Evolutionary conservation across 2,329 filamentous ascomycete genomes (phyloP).

Genomic region (Plectosphaerella cucumerina): DNA sequence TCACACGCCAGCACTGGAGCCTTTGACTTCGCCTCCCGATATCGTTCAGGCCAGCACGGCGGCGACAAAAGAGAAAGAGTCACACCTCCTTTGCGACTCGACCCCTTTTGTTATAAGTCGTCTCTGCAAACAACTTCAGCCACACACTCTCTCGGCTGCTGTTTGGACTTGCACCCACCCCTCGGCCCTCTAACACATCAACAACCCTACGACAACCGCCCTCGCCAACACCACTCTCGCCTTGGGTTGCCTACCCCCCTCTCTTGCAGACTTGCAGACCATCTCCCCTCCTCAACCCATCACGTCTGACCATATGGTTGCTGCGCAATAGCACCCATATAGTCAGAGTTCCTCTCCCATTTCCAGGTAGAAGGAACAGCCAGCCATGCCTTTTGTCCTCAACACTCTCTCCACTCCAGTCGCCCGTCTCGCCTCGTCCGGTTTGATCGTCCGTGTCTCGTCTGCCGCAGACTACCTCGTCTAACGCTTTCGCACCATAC

Average conservation of each 20-base stretch:
- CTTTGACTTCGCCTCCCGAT: conserved; percentile 11
- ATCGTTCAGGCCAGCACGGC: conserved; percentile 11
- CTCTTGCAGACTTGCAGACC: neutral
- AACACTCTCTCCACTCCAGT: conserved; percentile 48
- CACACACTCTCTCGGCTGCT: conserved; percentile 6
- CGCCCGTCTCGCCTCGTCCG: conserved; percentile 59
- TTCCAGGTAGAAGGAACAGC: conserved; percentile 24
- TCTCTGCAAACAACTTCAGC: conserved; percentile 5
- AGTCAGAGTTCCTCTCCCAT: conserved; percentile 21
- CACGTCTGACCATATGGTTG: conserved; percentile 22
- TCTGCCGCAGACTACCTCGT: conserved; percentile 35
- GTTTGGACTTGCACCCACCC: neutral
- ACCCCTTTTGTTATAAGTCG: conserved; percentile 13
- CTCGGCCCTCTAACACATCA: conserved; percentile 7
- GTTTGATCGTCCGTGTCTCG: conserved; percentile 53
- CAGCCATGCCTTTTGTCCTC: conserved; percentile 57
- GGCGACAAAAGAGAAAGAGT: conserved; percentile 12
- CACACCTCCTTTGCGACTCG: conserved; percentile 11
- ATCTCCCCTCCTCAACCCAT: conserved; percentile 3
- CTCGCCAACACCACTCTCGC: neutral
- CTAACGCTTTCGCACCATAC: conserved; percentile 39
- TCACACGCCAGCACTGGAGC: conserved; percentile 10
- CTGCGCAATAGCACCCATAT: conserved; percentile 23
- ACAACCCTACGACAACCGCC: neutral
- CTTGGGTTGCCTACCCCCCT: conserved; percentile 2